Conservation (phyloP, 2,329 filamentous ascomycete genomes). For the Trichoderma aggressivum region DNA sequence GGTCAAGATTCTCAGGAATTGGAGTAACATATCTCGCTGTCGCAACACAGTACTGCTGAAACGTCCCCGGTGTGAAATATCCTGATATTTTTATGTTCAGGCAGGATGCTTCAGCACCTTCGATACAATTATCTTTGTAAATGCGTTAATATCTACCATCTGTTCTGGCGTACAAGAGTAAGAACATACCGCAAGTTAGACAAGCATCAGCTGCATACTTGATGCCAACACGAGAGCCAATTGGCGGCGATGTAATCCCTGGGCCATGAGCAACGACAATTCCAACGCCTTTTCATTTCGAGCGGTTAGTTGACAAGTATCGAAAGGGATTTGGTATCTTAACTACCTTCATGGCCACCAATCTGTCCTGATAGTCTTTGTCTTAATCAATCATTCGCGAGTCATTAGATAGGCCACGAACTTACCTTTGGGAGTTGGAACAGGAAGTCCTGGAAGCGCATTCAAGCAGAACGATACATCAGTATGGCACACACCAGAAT, state of each 20-base stretch:
- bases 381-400: not conserved
- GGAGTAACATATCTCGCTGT: not conserved
- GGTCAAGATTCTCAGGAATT: not conserved
- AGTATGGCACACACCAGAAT: not conserved
- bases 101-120: not conserved
- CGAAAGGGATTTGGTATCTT: not conserved
- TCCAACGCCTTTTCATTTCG: not conserved
- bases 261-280: not conserved
- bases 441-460: not conserved
- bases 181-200: not conserved
- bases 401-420: not conserved
- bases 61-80: not conserved
- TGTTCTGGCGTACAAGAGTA: accelerated
- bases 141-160: not conserved
- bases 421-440: not conserved
- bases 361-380: not conserved
- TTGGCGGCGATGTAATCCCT: not conserved
- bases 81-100: not conserved
- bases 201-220: not conserved
- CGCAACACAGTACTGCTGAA: not conserved
- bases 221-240: not conserved
- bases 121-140: not conserved
- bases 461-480: not conserved
- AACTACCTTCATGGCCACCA: not conserved
- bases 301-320: not conserved